Conservation (phyloP, 805 yeast species). For the Kluyveromyces aestuarii region DNA sequence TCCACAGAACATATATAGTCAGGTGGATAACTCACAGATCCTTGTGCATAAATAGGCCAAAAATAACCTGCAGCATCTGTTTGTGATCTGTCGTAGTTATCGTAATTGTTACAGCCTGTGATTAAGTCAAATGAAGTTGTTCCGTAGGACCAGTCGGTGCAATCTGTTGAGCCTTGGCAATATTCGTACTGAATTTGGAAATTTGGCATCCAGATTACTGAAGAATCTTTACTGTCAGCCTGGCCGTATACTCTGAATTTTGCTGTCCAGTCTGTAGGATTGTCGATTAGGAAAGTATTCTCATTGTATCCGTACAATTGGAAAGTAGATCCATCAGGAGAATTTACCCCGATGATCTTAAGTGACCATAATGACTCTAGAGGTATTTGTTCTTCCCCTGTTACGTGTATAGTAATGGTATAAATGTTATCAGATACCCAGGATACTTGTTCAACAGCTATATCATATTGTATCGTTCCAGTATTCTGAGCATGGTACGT, state of each 20-base stretch:
- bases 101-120: conserved; percentile 14
- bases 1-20: background rate
- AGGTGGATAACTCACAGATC: background rate
- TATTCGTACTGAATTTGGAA: conserved; percentile 16
- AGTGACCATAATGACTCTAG: conserved; percentile 10
- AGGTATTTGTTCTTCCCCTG: conserved; percentile 10
- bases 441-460: conserved; percentile 8
- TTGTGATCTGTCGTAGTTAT: conserved; percentile 13
- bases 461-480: conserved; percentile 8
- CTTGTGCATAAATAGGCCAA: conserved; percentile 6
- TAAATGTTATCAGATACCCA: conserved; percentile 9
- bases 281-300: conserved; percentile 5
- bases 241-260: conserved; percentile 12
- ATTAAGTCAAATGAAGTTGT: conserved; percentile 10
- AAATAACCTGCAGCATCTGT: conserved; percentile 14
- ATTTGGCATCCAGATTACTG: conserved; percentile 13
- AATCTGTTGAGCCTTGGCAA: conserved; percentile 7
- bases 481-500: conserved; percentile 4
- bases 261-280: conserved; percentile 16
- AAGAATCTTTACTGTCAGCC: conserved; percentile 1
- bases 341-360: conserved; percentile 11
- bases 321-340: conserved; percentile 10
- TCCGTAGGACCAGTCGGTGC: conserved; percentile 12
- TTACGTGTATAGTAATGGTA: conserved; percentile 13
- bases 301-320: conserved; percentile 14